Evolutionary conservation across 495 filamentous ascomycete species (phyloP), one percentile per base, ranked within the genome.

Genomic region (Hypoxylon perforatum): DNA sequence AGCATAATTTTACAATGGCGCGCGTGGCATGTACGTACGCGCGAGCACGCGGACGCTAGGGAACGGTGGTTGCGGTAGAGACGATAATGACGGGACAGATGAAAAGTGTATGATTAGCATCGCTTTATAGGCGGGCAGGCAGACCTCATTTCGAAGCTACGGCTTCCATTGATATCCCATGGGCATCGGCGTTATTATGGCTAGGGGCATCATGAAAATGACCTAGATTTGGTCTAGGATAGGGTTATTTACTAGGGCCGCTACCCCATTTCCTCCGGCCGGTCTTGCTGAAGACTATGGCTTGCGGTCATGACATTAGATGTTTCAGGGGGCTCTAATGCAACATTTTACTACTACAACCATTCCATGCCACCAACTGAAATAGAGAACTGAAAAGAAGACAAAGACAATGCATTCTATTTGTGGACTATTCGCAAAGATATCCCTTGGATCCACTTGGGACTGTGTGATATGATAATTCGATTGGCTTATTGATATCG

Each of bases 51-150:
- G 25, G 53, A 23, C 36, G 30, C 18, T 23, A 15, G 50, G 14
- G 47, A 35, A 33, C 35, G 41, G 22, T 30, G 41, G 41, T n/a
- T 17, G 38, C 18, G 17, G 52, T 30, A 44, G 59, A 36, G 54
- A 67, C 23, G 64, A 60, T 63, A 63, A 68, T 63, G 65, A 68
- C 30, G 52, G 48, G 59, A 44, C 14, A 12, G 48, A 50, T 19
- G 49, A 50, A 28, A 53, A 35, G 44, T 23, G 41, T 35, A 63
- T 39, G 65, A 56, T 18, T 56, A 54, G 33, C 5, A 38, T 44
- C 45, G 21, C 50, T 41, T 39, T 4, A 25, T 11, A 8, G 44
- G 36, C 18, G 10, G n/a, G n/a, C n/a, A 44, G 51, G n/a, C 42
- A 23, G 36, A n/a, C 14, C 30, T 33, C 7, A 25, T 44, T 17